Conservation (phyloP, 2,329 filamentous ascomycete genomes). For the Talaromyces sp. region DNA sequence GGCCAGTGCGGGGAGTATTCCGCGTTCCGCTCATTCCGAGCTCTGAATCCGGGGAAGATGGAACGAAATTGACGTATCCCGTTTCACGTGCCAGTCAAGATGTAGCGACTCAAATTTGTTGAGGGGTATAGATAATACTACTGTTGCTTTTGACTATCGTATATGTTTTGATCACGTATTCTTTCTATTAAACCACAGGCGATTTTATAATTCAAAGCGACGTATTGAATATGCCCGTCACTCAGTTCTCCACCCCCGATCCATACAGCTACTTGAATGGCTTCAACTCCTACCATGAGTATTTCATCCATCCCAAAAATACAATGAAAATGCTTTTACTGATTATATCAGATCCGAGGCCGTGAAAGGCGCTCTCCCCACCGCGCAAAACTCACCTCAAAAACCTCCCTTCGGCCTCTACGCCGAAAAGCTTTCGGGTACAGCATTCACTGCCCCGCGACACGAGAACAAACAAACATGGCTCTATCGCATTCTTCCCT, state of each 20-base stretch:
- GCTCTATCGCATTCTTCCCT: conserved; percentile 68
- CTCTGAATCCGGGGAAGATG: neutral
- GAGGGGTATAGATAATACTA: neutral
- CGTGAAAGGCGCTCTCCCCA: conserved; percentile 67
- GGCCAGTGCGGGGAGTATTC: neutral
- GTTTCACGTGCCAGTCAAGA: neutral
- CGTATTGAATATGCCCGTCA: conserved; percentile 56
- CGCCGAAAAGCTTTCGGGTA: conserved; percentile 73
- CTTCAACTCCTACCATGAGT: conserved; percentile 76
- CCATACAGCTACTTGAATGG: conserved; percentile 76
- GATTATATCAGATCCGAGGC: conserved; percentile 66
- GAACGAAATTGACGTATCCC: neutral
- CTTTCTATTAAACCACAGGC: neutral
- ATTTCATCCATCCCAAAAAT: conserved; percentile 18
- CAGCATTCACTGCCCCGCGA: conserved; percentile 67
- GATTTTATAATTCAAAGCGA: neutral
- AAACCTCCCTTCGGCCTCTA: conserved; percentile 76
- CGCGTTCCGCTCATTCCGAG: conserved; percentile 1
- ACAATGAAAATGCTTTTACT: neutral
- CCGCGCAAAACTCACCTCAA: conserved; percentile 78
- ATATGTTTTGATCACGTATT: neutral
- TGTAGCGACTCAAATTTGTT: neutral
- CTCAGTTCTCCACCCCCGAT: conserved; percentile 60
- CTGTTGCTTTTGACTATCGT: neutral
- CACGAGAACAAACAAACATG: conserved; percentile 68